Conservation (phyloP, 805 yeast species). For the Ogataea zsoltii region DNA sequence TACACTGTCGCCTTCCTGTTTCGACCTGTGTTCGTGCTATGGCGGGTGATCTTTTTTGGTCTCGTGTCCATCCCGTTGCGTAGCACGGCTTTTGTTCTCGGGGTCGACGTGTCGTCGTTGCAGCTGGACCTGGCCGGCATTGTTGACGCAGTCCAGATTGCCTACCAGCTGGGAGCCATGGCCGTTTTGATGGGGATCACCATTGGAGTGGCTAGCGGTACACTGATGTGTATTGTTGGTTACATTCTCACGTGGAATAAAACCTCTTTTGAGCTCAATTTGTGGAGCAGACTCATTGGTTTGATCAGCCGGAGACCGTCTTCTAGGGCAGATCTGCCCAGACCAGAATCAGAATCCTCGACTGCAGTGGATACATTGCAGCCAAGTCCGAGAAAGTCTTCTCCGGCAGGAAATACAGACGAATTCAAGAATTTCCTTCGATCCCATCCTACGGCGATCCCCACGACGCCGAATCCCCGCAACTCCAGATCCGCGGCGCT, state of each 20-base stretch:
- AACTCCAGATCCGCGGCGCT: background rate
- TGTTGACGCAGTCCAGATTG: slow-evolving; percentile 18
- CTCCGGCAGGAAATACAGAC: background rate
- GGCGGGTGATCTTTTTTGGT: slow-evolving; percentile 12
- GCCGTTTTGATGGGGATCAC: slow-evolving; percentile 25
- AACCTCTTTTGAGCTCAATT: slow-evolving; percentile 10
- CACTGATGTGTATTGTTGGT: slow-evolving; percentile 17
- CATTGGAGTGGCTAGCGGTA: slow-evolving; percentile 23
- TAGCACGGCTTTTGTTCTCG: slow-evolving; percentile 8
- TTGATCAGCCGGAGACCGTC: background rate
- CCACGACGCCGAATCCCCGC: background rate
- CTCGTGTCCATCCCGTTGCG: slow-evolving; percentile 10
- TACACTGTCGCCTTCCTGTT: slow-evolving; percentile 6
- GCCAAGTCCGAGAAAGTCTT: background rate
- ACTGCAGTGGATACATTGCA: background rate
- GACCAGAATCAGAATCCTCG: background rate
- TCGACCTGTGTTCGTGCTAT: slow-evolving; percentile 8
- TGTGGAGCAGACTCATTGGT: slow-evolving; percentile 1
- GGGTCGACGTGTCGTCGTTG: slow-evolving; percentile 12
- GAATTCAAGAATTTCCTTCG: slow-evolving; percentile 2
- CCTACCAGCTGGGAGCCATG: slow-evolving; percentile 26
- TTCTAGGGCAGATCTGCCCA: background rate
- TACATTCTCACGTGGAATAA: slow-evolving; percentile 14
- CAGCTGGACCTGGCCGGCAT: slow-evolving; percentile 3
- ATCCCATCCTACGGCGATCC: slow-evolving; percentile 3